A percentile compares a stretch with the other conserved stretches of the same genome.
Conservation (phyloP, 768 basidiomycete species). For the Hygrophorus russula region DNA sequence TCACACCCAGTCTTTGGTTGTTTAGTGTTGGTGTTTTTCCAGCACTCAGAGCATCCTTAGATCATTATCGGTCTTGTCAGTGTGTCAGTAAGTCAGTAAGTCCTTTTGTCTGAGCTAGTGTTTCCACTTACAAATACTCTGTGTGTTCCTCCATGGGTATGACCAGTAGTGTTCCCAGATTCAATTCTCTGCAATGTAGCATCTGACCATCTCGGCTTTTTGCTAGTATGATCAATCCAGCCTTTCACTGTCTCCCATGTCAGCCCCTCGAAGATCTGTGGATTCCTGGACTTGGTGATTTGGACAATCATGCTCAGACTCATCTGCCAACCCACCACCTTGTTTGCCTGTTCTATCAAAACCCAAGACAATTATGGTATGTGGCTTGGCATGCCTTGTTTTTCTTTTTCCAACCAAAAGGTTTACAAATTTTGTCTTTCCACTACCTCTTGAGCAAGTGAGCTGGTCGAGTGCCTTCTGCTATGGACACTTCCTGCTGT, state of each 20-base stretch:
- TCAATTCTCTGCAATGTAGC: background rate
- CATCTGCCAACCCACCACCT: background rate
- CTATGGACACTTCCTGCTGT: too few species aligned
- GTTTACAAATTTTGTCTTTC: background rate
- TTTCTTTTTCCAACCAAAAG: slow-evolving; percentile 3
- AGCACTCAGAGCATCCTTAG: too few species aligned
- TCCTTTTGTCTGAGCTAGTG: too few species aligned
- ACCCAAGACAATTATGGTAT: slow-evolving; percentile 3
- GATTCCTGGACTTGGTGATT: background rate
- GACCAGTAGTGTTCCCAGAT: slow-evolving; percentile 5
- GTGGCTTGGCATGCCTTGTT: background rate
- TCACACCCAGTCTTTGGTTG: too few species aligned
- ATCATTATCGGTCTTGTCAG: too few species aligned
- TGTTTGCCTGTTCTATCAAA: slow-evolving; percentile 1
- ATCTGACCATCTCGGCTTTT: background rate
- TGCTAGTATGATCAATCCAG: background rate
- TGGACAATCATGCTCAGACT: background rate
- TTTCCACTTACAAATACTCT: background rate
- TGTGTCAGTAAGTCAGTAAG: too few species aligned
- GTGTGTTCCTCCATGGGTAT: slow-evolving; percentile 5
- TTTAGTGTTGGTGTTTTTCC: too few species aligned
- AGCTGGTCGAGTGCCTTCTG: background rate
- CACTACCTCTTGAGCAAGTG: background rate
- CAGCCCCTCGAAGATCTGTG: slow-evolving; percentile 1
- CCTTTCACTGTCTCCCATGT: background rate